These are phyloP conservation scores for Gentiana macrophylla DNA, from an alignment of 257 asterid species.

Conservation along the genomic window DNA sequence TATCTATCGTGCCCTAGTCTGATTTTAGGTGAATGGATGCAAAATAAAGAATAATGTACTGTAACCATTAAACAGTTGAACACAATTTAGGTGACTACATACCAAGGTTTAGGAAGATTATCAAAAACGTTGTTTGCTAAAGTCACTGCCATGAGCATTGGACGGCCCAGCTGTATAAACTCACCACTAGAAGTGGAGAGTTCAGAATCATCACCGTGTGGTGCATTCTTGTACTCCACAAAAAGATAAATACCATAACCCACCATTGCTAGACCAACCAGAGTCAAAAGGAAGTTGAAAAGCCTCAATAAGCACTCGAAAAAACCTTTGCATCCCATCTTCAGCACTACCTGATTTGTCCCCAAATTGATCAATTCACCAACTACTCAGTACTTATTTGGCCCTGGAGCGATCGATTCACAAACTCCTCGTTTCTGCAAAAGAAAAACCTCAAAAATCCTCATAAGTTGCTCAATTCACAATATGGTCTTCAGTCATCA, in stretches of 20 bases:
- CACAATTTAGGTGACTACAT: slow-evolving; percentile 8
- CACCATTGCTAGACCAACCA: slow-evolving; percentile 74
- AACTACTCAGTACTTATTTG: background rate
- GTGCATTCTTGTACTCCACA: slow-evolving; percentile 50
- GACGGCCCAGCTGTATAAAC: slow-evolving; percentile 68
- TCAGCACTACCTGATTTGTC: background rate
- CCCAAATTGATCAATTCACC: slow-evolving; percentile 14
- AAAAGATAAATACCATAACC: slow-evolving; percentile 86
- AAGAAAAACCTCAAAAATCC: slow-evolving; percentile 4
- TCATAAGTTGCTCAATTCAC: background rate
- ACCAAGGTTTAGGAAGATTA: slow-evolving; percentile 96
- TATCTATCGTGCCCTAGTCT: too few relatives aligned
- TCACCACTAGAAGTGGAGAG: slow-evolving; percentile 40
- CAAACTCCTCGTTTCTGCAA: slow-evolving; percentile 17
- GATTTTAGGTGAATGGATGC: too few relatives aligned
- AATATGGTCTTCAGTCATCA: too few relatives aligned
- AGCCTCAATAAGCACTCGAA: slow-evolving; percentile 78
- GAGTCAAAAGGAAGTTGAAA: slow-evolving; percentile 61
- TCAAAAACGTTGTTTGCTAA: slow-evolving; percentile 58
- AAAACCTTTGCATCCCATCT: slow-evolving; percentile 82
- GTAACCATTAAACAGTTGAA: background rate
- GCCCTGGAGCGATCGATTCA: slow-evolving; percentile 12
- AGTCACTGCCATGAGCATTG: slow-evolving; percentile 71
- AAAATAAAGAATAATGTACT: background rate
- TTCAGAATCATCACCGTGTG: slow-evolving; percentile 32